Percentiles rank a stretch among this genome's conserved stretches.
These are phyloP conservation scores for Dendrobium chrysotoxum DNA, from an alignment of 106 monocot genomes.

Conservation along the genomic window DNA sequence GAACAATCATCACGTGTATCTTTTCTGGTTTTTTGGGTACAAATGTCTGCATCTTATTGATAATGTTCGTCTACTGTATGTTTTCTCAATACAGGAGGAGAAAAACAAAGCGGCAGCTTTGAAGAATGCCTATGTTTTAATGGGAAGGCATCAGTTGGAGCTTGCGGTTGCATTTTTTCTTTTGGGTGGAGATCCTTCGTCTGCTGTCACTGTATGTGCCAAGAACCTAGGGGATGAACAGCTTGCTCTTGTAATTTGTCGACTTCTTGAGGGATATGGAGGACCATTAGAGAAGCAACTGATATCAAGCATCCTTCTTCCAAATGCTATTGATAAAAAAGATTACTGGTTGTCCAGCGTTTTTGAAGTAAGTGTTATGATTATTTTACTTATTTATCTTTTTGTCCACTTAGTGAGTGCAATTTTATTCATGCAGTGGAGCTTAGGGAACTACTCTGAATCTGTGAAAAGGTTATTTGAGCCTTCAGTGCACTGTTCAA, in stretches of 20 bases:
- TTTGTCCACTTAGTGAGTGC: neutral
- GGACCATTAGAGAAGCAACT: slow-evolving; percentile 75
- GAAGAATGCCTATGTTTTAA: slow-evolving; percentile 97
- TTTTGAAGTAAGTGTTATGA: slow-evolving; percentile 51
- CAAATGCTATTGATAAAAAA: slow-evolving; percentile 64
- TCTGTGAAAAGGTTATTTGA: slow-evolving; percentile 41
- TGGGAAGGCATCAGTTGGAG: slow-evolving; percentile 93
- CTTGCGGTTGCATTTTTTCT: slow-evolving; percentile 92
- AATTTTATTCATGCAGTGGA: slow-evolving; percentile 64
- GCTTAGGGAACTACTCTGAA: slow-evolving; percentile 59
- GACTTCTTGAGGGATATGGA: slow-evolving; percentile 75
- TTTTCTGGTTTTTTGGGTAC: neutral
- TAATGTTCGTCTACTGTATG: neutral
- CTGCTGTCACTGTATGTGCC: slow-evolving; percentile 88
- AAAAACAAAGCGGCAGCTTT: slow-evolving; percentile 93
- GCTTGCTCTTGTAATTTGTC: slow-evolving; percentile 92
- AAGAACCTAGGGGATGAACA: slow-evolving; percentile 95
- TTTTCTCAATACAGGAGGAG: slow-evolving; percentile 29
- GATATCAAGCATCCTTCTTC: slow-evolving; percentile 67
- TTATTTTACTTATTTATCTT: slow-evolving; percentile 11
- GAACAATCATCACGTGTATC: neutral
- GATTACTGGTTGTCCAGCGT: slow-evolving; percentile 82
- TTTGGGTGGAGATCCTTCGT: slow-evolving; percentile 76
- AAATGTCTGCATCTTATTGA: neutral
- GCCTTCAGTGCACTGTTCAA: slow-evolving; percentile 10